Evolutionary conservation across 305 asterid species (phyloP).

Genomic region (Fraxinus nigra): DNA sequence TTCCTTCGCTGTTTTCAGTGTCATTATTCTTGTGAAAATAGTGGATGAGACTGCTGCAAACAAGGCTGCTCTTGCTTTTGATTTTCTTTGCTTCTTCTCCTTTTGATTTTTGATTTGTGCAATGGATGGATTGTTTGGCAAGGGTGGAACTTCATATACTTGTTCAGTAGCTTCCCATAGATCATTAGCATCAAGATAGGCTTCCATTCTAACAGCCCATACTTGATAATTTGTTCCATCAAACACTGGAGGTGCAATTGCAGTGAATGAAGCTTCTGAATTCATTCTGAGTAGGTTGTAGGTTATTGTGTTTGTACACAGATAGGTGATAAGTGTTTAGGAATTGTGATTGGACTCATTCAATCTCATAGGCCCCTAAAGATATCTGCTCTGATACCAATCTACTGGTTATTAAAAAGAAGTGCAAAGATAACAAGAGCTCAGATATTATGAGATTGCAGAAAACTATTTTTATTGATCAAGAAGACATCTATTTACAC

Average conservation of each 20-base stretch:
- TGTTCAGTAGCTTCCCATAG: background rate
- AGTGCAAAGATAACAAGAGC: too few species aligned
- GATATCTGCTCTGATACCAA: too few species aligned
- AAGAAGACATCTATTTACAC: too few species aligned
- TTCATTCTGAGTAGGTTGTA: background rate
- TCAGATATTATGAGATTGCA: too few species aligned
- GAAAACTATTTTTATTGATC: too few species aligned
- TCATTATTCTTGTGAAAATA: background rate
- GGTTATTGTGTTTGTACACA: background rate
- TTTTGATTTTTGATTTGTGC: background rate
- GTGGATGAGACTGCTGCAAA: background rate
- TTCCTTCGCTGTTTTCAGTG: background rate
- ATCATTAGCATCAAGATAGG: background rate
- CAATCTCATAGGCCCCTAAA: too few species aligned
- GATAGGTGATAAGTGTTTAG: too few species aligned
- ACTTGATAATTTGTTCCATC: background rate
- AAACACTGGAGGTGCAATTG: background rate
- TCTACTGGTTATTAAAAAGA: too few species aligned
- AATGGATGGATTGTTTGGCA: background rate
- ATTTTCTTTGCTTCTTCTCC: constrained; percentile 9
- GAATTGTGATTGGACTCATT: too few species aligned
- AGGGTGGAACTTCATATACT: background rate
- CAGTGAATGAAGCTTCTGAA: background rate
- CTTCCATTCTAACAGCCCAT: background rate
- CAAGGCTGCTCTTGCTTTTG: background rate